These are phyloP conservation scores for Ceratocystis cubensis DNA, from an alignment of 2,329 filamentous ascomycete species.

Conservation along the genomic window DNA sequence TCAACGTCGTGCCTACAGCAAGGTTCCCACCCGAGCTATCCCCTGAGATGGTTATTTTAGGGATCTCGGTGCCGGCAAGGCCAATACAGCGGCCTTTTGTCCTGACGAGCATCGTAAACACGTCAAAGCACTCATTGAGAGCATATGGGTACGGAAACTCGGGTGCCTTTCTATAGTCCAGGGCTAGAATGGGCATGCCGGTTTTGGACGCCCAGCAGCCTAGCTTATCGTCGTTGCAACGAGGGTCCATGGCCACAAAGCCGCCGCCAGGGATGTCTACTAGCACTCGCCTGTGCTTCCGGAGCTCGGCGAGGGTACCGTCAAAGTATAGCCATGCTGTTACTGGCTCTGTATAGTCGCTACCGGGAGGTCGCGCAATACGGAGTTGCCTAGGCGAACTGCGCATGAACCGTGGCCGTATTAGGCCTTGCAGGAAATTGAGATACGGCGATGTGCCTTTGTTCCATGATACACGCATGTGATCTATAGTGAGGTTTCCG, in stretches of 20 bases:
- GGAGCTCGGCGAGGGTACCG: conserved; percentile 65
- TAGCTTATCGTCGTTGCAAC: conserved; percentile 86
- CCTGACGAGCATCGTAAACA: conserved; percentile 31
- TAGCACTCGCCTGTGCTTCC: conserved; percentile 63
- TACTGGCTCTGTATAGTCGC: conserved; percentile 72
- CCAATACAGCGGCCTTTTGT: conserved; percentile 34
- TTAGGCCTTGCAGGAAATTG: conserved; percentile 53
- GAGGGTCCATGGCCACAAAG: conserved; percentile 93
- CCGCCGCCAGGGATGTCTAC: conserved; percentile 88
- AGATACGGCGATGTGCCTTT: conserved; percentile 86
- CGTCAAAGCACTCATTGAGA: conserved; percentile 40
- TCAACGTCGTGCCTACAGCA: conserved; percentile 60
- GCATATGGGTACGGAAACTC: conserved; percentile 39
- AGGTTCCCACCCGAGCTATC: conserved; percentile 40
- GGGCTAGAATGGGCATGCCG: conserved; percentile 73
- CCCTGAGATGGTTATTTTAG: conserved; percentile 35
- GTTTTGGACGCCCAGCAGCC: conserved; percentile 84
- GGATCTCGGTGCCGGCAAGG: conserved; percentile 31
- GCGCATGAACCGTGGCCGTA: conserved; percentile 66
- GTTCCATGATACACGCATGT: conserved; percentile 87
- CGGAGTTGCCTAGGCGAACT: conserved; percentile 73
- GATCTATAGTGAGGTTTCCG: conserved; percentile 75
- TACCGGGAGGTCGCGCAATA: conserved; percentile 67
- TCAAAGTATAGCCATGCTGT: conserved; percentile 90
- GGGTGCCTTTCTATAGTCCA: conserved; percentile 61